Conservation (phyloP, 2,329 filamentous ascomycete genomes). For the Apiospora malaysiana region DNA sequence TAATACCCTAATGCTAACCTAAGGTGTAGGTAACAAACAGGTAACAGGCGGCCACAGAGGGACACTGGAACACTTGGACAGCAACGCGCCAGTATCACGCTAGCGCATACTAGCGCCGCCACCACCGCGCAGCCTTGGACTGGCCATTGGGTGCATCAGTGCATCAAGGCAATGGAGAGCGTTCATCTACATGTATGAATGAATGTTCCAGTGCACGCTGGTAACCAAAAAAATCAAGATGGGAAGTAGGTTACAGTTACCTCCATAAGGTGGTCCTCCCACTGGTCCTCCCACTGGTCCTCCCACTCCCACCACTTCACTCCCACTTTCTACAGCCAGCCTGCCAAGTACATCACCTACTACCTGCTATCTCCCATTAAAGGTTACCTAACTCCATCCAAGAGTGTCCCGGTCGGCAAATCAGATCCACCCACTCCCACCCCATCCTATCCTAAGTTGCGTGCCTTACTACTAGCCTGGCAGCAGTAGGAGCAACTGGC, state of each 20-base stretch:
- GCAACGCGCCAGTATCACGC: background rate
- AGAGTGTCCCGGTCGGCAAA: background rate
- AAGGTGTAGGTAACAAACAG: too few species aligned
- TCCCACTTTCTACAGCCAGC: background rate
- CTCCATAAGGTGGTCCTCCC: too few species aligned
- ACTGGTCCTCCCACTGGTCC: background rate
- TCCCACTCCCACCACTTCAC: background rate
- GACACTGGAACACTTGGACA: too few species aligned
- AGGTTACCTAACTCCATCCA: background rate
- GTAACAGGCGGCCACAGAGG: background rate
- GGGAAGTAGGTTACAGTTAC: too few species aligned
- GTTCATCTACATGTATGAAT: too few species aligned
- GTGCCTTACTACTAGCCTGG: background rate
- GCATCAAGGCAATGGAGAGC: too few species aligned
- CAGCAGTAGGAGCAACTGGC: background rate
- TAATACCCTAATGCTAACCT: too few species aligned
- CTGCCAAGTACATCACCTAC: too few species aligned
- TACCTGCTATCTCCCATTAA: too few species aligned
- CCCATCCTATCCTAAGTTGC: background rate
- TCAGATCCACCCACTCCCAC: conserved; percentile 1
- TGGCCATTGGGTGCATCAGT: too few species aligned
- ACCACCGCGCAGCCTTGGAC: background rate
- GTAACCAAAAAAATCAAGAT: too few species aligned
- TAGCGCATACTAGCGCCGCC: background rate
- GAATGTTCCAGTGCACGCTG: background rate